Conservation (phyloP, 768 basidiomycete genomes). For the Strobilomyces confusus region DNA sequence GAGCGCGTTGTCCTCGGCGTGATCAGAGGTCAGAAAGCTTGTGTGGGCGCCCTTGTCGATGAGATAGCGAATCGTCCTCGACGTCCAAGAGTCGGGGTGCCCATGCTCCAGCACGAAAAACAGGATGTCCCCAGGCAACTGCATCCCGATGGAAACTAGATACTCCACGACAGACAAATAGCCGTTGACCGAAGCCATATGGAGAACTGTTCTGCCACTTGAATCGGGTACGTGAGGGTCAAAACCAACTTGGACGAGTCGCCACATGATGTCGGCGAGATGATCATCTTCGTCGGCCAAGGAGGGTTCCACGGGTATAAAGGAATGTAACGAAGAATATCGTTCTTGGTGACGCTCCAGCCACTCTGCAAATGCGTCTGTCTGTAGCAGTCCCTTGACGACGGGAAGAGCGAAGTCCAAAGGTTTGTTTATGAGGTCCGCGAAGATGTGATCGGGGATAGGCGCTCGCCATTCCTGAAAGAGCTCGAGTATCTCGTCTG, state of each 20-base stretch:
- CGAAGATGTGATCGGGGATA: no score
- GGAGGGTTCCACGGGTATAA: no score
- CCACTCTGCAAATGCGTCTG: no score
- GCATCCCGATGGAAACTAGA: background rate
- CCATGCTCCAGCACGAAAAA: background rate
- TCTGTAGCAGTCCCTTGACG: no score
- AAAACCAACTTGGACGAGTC: background rate
- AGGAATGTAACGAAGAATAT: no score
- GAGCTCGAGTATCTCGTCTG: no score
- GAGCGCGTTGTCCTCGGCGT: background rate
- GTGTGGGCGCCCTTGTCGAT: background rate
- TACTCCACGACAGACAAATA: background rate
- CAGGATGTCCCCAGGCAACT: background rate
- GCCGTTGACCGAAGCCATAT: background rate
- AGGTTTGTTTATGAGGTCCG: no score
- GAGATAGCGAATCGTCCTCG: background rate
- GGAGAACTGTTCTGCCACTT: background rate
- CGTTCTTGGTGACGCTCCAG: no score
- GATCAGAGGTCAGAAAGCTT: background rate
- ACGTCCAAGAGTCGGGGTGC: background rate
- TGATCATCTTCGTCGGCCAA: background rate
- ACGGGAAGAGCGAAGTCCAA: no score
- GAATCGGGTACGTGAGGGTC: background rate
- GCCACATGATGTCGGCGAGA: background rate
- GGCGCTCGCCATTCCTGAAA: no score